Percentiles rank a stretch among this genome's conserved stretches.
phyloP scores from a whole-genome alignment of 768 basidiomycete genomes.

The Termitomyces sp. region DNA sequence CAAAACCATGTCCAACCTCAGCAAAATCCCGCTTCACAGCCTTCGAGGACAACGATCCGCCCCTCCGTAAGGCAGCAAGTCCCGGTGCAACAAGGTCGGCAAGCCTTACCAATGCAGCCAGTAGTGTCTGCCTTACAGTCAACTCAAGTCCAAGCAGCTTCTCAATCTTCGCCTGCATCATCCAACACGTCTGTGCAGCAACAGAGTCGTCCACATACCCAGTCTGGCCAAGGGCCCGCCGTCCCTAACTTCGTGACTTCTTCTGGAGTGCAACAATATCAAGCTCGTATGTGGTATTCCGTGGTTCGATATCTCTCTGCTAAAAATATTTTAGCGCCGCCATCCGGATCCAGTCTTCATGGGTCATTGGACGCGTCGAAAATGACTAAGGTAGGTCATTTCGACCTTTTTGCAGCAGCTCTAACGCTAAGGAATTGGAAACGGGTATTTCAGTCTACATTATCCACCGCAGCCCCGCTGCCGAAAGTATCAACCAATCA shows the following conservation, averaged over 20 bases:
- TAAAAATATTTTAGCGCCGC: neutral
- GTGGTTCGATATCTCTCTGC: neutral
- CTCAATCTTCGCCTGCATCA: neutral
- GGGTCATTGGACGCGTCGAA: conserved; percentile 1
- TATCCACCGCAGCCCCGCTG: neutral
- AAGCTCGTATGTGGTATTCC: neutral
- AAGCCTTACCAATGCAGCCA: conserved; percentile 15
- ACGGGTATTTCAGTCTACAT: neutral
- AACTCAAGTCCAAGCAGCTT: neutral
- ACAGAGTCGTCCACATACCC: neutral
- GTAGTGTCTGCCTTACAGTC: neutral
- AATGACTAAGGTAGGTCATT: conserved; percentile 1
- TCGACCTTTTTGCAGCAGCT: neutral
- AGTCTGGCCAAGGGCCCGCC: neutral
- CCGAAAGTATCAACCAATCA: neutral
- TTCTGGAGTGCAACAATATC: neutral
- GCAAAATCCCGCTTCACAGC: neutral
- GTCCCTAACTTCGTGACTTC: conserved; percentile 11
- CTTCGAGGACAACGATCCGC: neutral
- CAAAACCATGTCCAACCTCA: conserved; percentile 1
- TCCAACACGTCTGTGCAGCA: neutral
- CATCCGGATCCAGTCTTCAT: conserved; percentile 7
- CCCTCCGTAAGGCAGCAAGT: neutral
- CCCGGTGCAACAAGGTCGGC: conserved; percentile 6
- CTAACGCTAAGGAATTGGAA: neutral